phyloP scores from a whole-genome alignment of 306 rosid species.

The Cercis canadensis region DNA sequence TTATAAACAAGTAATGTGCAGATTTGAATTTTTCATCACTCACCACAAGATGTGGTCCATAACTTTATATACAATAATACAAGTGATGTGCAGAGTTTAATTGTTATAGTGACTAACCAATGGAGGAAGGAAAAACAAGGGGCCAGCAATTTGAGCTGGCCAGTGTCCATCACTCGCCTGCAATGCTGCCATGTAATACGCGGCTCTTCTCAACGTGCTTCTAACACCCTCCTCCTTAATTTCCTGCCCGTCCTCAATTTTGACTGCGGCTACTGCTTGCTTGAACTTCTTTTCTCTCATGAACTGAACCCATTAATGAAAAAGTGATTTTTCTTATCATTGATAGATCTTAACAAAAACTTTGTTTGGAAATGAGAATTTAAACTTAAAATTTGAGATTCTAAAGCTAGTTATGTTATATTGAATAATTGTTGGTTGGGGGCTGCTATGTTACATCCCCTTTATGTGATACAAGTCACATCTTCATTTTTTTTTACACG shows the following conservation, averaged over 20 bases:
- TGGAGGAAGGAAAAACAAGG: slow-evolving; percentile 76
- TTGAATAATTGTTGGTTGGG: no score
- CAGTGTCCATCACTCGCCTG: slow-evolving; percentile 82
- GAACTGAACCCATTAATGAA: slow-evolving; percentile 45
- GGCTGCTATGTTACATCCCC: no score
- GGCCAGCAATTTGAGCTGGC: slow-evolving; percentile 84
- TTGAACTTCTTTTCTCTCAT: slow-evolving; percentile 62
- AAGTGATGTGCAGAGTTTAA: no score
- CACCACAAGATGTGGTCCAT: no score
- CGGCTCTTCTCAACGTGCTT: slow-evolving; percentile 46
- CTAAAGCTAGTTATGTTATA: no score
- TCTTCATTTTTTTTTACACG: no score
- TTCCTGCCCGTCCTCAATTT: slow-evolving; percentile 57
- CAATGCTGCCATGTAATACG: slow-evolving; percentile 53
- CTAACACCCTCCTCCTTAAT: slow-evolving; percentile 50
- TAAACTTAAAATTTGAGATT: no score
- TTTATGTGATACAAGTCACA: no score
- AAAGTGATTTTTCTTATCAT: no score
- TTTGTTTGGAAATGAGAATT: no score
- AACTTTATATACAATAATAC: no score
- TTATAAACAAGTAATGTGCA: background rate
- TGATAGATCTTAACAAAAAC: no score
- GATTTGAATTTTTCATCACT: background rate
- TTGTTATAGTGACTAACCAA: slow-evolving; percentile 43
- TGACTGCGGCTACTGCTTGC: slow-evolving; percentile 56